Base-by-base conservation (phyloP, 2,329 filamentous ascomycete genomes). In the Pyricularia sp. region DNA sequence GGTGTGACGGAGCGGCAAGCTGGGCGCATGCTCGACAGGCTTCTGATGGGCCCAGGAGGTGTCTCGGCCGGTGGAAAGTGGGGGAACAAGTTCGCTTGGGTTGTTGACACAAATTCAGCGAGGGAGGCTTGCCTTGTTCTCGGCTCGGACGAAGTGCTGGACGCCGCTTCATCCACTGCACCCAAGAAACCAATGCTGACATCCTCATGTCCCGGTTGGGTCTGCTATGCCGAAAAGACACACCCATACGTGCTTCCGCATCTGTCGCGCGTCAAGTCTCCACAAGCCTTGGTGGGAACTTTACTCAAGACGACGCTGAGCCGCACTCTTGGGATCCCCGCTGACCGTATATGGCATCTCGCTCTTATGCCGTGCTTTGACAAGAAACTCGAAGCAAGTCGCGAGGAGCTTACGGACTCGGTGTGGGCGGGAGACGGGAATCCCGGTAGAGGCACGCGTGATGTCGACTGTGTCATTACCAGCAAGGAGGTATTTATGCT, bases 311-410 rank as follows among this genome's bases (percentile, higher is more conserved):
- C 91, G 0, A 85, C 89, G 0, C 78, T 99, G 44, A 91, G 89
- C 75, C 85, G 84, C 69, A 82, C 79, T 64, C 82, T 93, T 67
- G 85, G 85, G 40, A 86, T 97, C 62, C 76, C 88, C 0, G 89
- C 92, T 0, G 86, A 88, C 68, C 85, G 87, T 69, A 92, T 99
- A 73, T 99, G 93, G 91, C 93, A 97, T 75, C 77, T 97, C 64
- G 91, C 93, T 13, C 82, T 99, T 60, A 99, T 99, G 94, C 94
- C 94, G 24, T 99, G 94, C 75, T 97, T 99, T 75, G 94, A 99
- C 75, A 99, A 99, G 80, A 99, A 99, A 76, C 83, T 99, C 31
- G 94, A 99, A 77, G 94, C 94, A 7, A 96, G 92, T 70, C 87
- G 94, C 64, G 88, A 92, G 74, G 94, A 99, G 75, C 83, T 99